Conservation (phyloP, 257 asterid species). For the Anisodus tanguticus region DNA sequence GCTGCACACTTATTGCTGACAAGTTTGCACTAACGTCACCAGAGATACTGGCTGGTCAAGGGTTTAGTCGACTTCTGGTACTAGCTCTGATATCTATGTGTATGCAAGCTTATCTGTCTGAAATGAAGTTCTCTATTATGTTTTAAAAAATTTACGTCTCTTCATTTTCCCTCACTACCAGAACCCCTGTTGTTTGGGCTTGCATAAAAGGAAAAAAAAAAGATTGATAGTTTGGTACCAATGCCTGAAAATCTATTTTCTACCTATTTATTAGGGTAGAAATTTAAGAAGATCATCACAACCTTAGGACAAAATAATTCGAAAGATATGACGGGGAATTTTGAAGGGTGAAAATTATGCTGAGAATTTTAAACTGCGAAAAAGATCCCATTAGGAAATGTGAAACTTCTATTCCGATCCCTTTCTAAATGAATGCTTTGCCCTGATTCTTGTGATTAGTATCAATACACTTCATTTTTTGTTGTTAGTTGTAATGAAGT, state of each 20-base stretch:
- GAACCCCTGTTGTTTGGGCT: background rate
- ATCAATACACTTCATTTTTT: background rate
- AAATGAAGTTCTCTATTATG: background rate
- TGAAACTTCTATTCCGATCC: background rate
- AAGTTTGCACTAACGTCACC: conserved; percentile 61
- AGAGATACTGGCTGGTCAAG: conserved; percentile 71
- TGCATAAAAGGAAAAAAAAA: background rate
- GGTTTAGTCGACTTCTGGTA: conserved; percentile 88
- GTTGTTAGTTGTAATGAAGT: background rate
- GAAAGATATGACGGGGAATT: background rate
- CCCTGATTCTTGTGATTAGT: background rate
- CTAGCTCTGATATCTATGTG: background rate
- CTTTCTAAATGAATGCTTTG: background rate
- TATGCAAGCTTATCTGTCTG: background rate
- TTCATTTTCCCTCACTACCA: conserved; percentile 2
- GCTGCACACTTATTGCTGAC: conserved; percentile 75
- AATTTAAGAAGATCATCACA: background rate
- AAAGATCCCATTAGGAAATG: background rate
- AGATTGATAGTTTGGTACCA: background rate
- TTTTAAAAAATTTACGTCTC: background rate
- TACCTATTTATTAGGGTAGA: background rate
- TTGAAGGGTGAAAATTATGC: background rate
- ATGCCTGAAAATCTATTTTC: background rate
- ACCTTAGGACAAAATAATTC: background rate
- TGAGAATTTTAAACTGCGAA: background rate